Evolutionary conservation across 345 rosid species (phyloP).

Genomic region (Dimocarpus longan): DNA sequence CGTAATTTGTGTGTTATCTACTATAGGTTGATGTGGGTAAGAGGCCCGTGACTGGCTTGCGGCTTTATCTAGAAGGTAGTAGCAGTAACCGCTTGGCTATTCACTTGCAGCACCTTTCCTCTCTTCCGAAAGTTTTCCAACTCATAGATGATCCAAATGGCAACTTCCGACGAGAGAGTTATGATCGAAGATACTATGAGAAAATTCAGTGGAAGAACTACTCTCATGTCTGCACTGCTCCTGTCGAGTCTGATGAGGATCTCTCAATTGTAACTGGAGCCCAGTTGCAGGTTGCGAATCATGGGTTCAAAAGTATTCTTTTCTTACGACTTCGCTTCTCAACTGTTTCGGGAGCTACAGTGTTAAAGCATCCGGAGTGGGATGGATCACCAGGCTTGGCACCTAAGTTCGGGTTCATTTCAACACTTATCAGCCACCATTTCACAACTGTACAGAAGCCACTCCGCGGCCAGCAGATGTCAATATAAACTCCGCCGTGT

Average conservation of each 20-base stretch:
- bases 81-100: slow-evolving; percentile 82
- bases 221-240: slow-evolving; percentile 92
- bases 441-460: no score
- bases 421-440: no score
- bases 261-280: slow-evolving; percentile 88
- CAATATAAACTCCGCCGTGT: no score
- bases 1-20: slow-evolving; percentile 18
- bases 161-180: slow-evolving; percentile 48
- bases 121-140: slow-evolving; percentile 85
- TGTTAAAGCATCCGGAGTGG: slow-evolving; percentile 75
- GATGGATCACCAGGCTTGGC: slow-evolving; percentile 82
- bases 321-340: slow-evolving; percentile 80
- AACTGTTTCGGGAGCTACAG: slow-evolving; percentile 55
- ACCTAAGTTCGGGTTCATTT: slow-evolving; percentile 30
- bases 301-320: slow-evolving; percentile 80
- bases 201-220: slow-evolving; percentile 87
- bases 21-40: slow-evolving; percentile 91
- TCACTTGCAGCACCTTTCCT: slow-evolving; percentile 93
- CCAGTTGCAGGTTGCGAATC: slow-evolving; percentile 79
- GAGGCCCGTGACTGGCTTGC: slow-evolving; percentile 91
- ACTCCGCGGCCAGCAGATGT: no score
- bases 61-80: slow-evolving; percentile 94
- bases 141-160: slow-evolving; percentile 67
- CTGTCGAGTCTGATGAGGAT: slow-evolving; percentile 80
- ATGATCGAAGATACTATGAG: slow-evolving; percentile 76